Evolutionary conservation across 2,329 filamentous ascomycete species (phyloP).

Genomic region (Monosporascus sp.): DNA sequence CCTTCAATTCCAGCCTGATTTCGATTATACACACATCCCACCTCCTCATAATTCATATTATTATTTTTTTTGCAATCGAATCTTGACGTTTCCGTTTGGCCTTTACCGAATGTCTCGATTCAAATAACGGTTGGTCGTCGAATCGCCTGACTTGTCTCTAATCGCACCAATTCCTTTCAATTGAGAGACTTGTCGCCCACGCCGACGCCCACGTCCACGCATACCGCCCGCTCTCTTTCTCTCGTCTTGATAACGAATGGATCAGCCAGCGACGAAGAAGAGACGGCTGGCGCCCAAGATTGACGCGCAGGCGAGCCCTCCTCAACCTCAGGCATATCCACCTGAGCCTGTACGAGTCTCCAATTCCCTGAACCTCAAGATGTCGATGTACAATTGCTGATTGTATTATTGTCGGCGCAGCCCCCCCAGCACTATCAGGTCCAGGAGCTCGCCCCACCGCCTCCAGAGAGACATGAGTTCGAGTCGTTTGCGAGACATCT

Average conservation of each 20-base stretch:
- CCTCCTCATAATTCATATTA: background rate
- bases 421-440: constrained; percentile 23
- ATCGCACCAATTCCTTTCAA: background rate
- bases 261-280: constrained; percentile 35
- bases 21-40: background rate
- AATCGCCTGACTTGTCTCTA: background rate
- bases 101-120: background rate
- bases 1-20: constrained; percentile 1
- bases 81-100: background rate
- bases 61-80: background rate
- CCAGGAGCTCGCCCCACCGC: constrained; percentile 23
- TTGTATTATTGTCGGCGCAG: constrained; percentile 5
- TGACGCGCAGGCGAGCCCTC: constrained; percentile 26
- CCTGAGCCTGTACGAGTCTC: constrained; percentile 23
- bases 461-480: constrained; percentile 53
- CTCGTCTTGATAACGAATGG: constrained; percentile 17
- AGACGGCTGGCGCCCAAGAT: constrained; percentile 32
- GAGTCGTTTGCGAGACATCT: constrained; percentile 63
- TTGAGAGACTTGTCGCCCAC: background rate
- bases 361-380: constrained; percentile 3
- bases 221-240: background rate
- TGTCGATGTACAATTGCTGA: constrained; percentile 4
- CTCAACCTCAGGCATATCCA: constrained; percentile 19
- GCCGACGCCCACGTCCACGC: background rate
- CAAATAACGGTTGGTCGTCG: background rate